These are phyloP conservation scores for Rhodotorula sp. DNA, from an alignment of 1,284 basidiomycete species.

Conservation along the genomic window DNA sequence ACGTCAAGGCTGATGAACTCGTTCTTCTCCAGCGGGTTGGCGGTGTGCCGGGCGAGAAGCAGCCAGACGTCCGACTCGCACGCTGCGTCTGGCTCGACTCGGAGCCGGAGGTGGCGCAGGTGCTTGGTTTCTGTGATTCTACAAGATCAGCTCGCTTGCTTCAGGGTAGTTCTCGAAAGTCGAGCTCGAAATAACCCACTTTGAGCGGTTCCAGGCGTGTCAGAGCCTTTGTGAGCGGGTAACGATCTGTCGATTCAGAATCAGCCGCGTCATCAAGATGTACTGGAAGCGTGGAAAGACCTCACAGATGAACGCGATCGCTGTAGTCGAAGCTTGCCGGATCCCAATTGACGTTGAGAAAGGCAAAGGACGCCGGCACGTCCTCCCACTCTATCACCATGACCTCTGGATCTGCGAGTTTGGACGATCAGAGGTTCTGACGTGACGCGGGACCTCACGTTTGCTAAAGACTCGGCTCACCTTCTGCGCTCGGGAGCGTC, in stretches of 20 bases:
- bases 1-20: constrained; percentile 66
- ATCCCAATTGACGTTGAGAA: constrained; percentile 86
- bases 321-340: constrained; percentile 61
- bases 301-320: constrained; percentile 58
- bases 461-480: neutral
- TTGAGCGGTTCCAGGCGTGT: no score
- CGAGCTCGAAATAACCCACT: neutral
- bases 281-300: neutral
- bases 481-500: neutral
- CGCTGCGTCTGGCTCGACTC: constrained; percentile 1
- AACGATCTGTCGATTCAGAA: no score
- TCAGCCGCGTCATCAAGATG: no score
- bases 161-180: neutral
- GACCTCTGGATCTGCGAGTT: constrained; percentile 7
- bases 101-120: constrained; percentile 10
- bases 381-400: constrained; percentile 64
- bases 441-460: neutral
- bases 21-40: constrained; percentile 58
- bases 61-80: constrained; percentile 63
- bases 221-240: neutral
- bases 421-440: neutral
- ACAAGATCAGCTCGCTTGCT: neutral
- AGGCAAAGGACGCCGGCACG: constrained; percentile 71
- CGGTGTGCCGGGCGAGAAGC: constrained; percentile 73
- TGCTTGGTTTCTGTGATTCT: constrained; percentile 1